Evolutionary conservation across 345 rosid genomes (phyloP), one percentile per base, ranked within the genome.

Genomic region (Brassica napus): DNA sequence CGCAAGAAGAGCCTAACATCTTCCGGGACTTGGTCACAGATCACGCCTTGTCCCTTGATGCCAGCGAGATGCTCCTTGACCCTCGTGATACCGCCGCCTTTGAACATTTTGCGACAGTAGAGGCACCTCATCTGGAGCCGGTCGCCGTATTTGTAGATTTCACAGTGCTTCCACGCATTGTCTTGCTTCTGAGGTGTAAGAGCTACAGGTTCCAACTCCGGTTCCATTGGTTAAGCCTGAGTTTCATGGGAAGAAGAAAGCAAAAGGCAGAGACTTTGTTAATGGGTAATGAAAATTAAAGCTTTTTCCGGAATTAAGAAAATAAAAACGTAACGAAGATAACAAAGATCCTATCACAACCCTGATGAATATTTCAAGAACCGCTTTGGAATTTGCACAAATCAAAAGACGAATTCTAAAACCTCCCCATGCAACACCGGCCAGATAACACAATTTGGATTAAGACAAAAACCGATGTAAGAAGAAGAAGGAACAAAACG

Each of bases 51-150:
- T 32, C 97, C 97, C 86, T 92, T 94, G 8, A 86, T 91, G 47
- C 97, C 91, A 0, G 98, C 97, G 35, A 94, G 88, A 77, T 94
- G 97, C 65, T 94, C 97, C 84, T 94, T 94, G 72, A 94, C 87
- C 83, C 98, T 89, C 14, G 94, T 91, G 71, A 94, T 92, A 47
- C 98, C 98, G 35, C 97, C 98, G 8, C 98, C 98, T 83, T 91
- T 91, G 59, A 94, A 92, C 59, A 94, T 58, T 68, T 94, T 92
- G 23, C 83, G 59, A 78, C 98, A 94, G 77, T 91, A 94, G 52
- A 85, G 7, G 58, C 98, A 94, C 82, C 84, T 87, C 77, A 92
- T 83, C 76, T 90, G 98, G 10, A 88, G 85, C 68, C 85, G 87
- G n/a, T 89, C 92, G 12, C 90, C 98, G 76, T 87, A 85, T 81